Base-by-base conservation (phyloP, 306 rosid species). In the Glycine latifolia region DNA sequence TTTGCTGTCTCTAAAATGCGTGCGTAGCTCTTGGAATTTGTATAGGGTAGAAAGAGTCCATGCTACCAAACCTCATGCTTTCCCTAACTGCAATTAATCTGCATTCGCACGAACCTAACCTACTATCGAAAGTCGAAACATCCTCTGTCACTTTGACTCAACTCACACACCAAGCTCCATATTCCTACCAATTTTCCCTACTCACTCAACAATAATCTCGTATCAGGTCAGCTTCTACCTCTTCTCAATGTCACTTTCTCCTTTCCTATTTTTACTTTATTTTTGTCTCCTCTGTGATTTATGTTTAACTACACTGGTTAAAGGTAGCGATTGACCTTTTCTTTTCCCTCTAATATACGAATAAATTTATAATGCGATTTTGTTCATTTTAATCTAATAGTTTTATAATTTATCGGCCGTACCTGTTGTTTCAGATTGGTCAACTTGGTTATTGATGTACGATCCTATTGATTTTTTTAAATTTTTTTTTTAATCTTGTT, bases 401-500 rank as follows among this genome's bases (percentile, higher is more conserved):
- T 41, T 33, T 16, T 33, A 5, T 33, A 12, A 31, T 33, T 62
- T 33, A 37, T 66, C 31, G 17, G 10, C 47, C 5, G 33, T 13
- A 0, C 5, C n/a, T 14, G 11, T 15, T 52, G 13, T 61, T 71
- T 52, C 16, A n/a, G 17, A 65, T 55, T 81, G 80, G 26, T 73
- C 80, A 63, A 65, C 75, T 72, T 35, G 3, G 14, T 26, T 26
- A 12, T 80, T 61, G 13, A 67, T 67, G 53, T 16, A 39, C 16
- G 15, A 8, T 67, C 7, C 14, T 67, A 16, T 13, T 49, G 61
- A 7, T 49, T n/a, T 71, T 44, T 1, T 59, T 37, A 4, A 56
- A 7, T 7, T 59, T 79, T 46, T 39, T 66, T 26, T 26, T 26
- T 26, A 26, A 26, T 26, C 31, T 26, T 26, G 2, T 26, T 26